Percentiles rank a stretch among this genome's conserved stretches.
Evolutionary conservation across 2,329 filamentous ascomycete genomes (phyloP).

Genomic region (Rhynchosporium secalis): DNA sequence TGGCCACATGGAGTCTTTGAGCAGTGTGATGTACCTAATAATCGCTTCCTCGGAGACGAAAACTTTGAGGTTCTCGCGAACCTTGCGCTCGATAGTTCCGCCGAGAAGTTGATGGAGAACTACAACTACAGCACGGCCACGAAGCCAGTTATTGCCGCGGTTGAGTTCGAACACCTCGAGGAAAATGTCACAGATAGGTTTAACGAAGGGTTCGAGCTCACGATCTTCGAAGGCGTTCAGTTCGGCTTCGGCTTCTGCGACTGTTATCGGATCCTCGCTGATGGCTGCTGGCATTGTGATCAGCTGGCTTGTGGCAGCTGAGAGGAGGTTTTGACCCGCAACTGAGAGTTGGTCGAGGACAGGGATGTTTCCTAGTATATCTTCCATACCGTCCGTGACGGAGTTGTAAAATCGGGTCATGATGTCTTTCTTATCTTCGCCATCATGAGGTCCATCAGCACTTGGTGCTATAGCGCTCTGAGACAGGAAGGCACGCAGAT

Average conservation of each 20-base stretch:
- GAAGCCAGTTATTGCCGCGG: conserved; percentile 93
- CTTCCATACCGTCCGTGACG: conserved; percentile 96
- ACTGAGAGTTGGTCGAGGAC: conserved; percentile 92
- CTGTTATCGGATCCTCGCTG: conserved; percentile 51
- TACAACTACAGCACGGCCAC: conserved; percentile 91
- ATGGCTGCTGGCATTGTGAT: conserved; percentile 54
- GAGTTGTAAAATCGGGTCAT: conserved; percentile 95
- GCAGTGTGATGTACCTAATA: conserved; percentile 69
- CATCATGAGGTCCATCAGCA: conserved; percentile 53
- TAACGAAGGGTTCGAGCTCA: conserved; percentile 92
- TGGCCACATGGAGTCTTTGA: conserved; percentile 83
- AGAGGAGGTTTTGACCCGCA: conserved; percentile 87
- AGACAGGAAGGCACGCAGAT: conserved; percentile 88
- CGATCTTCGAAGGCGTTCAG: conserved; percentile 88
- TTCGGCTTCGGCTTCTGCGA: conserved; percentile 87
- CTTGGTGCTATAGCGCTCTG: conserved; percentile 75
- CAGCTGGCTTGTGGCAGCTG: conserved; percentile 68
- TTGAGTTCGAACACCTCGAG: conserved; percentile 94
- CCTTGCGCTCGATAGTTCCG: conserved; percentile 93
- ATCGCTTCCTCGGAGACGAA: conserved; percentile 78
- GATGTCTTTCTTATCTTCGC: conserved; percentile 76
- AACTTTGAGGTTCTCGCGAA: conserved; percentile 77
- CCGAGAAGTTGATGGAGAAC: conserved; percentile 94
- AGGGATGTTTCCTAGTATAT: conserved; percentile 93
- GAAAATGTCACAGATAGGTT: conserved; percentile 97